Evolutionary conservation across 2,329 filamentous ascomycete genomes (phyloP).

Genomic region (Diaporthe ampelina): DNA sequence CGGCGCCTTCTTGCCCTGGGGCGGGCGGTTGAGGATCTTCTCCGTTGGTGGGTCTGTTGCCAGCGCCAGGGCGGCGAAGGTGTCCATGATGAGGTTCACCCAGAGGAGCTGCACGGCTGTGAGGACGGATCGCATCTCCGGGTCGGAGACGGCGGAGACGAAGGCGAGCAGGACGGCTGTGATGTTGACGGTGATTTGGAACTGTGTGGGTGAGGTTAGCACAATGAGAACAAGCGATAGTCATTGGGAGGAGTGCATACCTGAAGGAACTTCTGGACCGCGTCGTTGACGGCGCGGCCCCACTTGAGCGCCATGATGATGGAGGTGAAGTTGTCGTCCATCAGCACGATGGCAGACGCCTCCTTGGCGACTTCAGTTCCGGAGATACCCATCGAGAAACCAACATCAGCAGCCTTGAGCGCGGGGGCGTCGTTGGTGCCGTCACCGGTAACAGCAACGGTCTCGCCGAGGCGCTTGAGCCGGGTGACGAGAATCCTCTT

Average conservation of each 20-base stretch:
- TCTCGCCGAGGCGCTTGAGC: constrained; percentile 68
- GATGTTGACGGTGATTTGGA: constrained; percentile 79
- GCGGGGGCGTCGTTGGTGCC: constrained; percentile 77
- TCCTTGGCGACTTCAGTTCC: constrained; percentile 78
- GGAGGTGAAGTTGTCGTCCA: constrained; percentile 76
- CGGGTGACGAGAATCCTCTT: constrained; percentile 69
- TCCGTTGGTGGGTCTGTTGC: constrained; percentile 74
- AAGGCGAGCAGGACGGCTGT: constrained; percentile 77
- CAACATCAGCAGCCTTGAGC: constrained; percentile 75
- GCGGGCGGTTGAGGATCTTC: constrained; percentile 67
- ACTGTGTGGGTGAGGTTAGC: constrained; percentile 53
- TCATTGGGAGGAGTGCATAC: constrained; percentile 45
- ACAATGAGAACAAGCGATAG: too few relatives aligned
- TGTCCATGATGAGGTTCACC: constrained; percentile 80
- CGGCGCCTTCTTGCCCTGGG: constrained; percentile 74
- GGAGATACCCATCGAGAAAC: constrained; percentile 77
- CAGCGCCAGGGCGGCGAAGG: constrained; percentile 75
- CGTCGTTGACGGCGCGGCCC: constrained; percentile 78
- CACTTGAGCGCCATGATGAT: constrained; percentile 77
- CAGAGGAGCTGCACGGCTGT: constrained; percentile 77
- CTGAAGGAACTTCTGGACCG: constrained; percentile 77
- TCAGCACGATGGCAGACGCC: constrained; percentile 76
- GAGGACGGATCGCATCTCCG: constrained; percentile 70
- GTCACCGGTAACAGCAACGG: constrained; percentile 75
- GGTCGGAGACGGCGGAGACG: constrained; percentile 71